Conservation (phyloP, 2,329 filamentous ascomycete species). For the Lecanicillium sp. region DNA sequence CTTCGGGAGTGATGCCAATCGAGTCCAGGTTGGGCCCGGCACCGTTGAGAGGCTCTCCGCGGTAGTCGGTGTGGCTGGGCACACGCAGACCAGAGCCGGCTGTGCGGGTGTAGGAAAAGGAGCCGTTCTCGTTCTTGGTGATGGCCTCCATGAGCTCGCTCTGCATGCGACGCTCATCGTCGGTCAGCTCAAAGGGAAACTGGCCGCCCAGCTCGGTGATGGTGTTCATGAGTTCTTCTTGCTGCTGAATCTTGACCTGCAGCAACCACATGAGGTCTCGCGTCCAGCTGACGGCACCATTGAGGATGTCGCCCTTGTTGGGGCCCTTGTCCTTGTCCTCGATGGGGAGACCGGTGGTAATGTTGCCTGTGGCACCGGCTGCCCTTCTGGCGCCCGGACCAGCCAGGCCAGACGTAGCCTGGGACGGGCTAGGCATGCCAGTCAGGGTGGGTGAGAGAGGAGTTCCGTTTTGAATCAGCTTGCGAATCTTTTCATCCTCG, state of each 20-base stretch:
- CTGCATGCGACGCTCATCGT: slow-evolving; percentile 94
- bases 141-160: slow-evolving; percentile 85
- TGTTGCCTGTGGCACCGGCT: slow-evolving; percentile 63
- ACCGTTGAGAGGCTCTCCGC: slow-evolving; percentile 65
- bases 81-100: slow-evolving; percentile 82
- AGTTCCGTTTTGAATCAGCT: slow-evolving; percentile 87
- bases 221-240: slow-evolving; percentile 74
- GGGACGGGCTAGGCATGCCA: slow-evolving; percentile 59
- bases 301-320: slow-evolving; percentile 97
- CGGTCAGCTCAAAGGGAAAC: slow-evolving; percentile 75
- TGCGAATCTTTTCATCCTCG: slow-evolving; percentile 94
- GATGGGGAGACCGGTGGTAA: slow-evolving; percentile 84
- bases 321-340: slow-evolving; percentile 98
- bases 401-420: slow-evolving; percentile 80
- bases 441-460: slow-evolving; percentile 77
- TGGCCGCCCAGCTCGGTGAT: slow-evolving; percentile 65
- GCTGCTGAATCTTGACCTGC: slow-evolving; percentile 81
- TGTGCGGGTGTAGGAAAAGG: slow-evolving; percentile 78
- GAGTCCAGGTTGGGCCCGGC: slow-evolving; percentile 26
- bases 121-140: slow-evolving; percentile 65
- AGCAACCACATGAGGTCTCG: slow-evolving; percentile 97
- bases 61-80: slow-evolving; percentile 85
- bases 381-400: slow-evolving; percentile 78
- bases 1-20: slow-evolving; percentile 30
- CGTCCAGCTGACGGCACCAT: slow-evolving; percentile 94